Base-by-base conservation (phyloP, 352 stramenopile species). In the Thalassiosira oceanica region DNA sequence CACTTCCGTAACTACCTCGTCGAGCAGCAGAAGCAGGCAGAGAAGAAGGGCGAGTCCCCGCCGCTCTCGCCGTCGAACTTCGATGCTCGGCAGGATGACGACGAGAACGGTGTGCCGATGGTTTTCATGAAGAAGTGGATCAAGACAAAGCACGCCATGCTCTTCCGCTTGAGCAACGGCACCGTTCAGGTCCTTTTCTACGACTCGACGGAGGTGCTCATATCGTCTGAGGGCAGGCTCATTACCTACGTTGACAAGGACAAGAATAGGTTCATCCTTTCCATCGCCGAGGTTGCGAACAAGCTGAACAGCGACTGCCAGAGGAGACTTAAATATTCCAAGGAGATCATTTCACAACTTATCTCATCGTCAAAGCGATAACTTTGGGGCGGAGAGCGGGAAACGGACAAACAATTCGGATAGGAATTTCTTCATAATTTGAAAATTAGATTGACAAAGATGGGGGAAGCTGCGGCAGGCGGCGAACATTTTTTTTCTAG, bases 61-160 rank as follows among this genome's bases (percentile, higher is more conserved):
- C 44, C 60, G 21, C 41, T 68, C 8, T 31, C 50, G 6, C n/a
- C n/a, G n/a, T 41, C 62, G 21, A 68, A 66, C 55, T 70, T 74
- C 20, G 39, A 69, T 29, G 39, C 72, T 36, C 45, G 49, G 24
- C 36, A 42, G 56, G 50, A 78, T 6, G 58, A 66, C 35, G 70
- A 39, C 13, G 54, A 75, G 11, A 68, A 71, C 10, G 1, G 15
- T 7, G 16, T 27, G 15, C 41, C 53, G 24, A 89, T 98, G 76
- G 84, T 96, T 7, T 98, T 94, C 66, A 86, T 99, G 36, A 98
- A 97, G 70, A 99, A 99, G 75, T 99, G 95, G 96, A 89, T 99
- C 65, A 96, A 96, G 54, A 98, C 96, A 18, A 95, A 95, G 39
- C 95, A 99, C 67, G 96, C 96, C 1, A 95, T 98, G 71, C 87